These are phyloP conservation scores for Penicillium chermesinum DNA, from an alignment of 495 filamentous ascomycete genomes.

Conservation along the genomic window DNA sequence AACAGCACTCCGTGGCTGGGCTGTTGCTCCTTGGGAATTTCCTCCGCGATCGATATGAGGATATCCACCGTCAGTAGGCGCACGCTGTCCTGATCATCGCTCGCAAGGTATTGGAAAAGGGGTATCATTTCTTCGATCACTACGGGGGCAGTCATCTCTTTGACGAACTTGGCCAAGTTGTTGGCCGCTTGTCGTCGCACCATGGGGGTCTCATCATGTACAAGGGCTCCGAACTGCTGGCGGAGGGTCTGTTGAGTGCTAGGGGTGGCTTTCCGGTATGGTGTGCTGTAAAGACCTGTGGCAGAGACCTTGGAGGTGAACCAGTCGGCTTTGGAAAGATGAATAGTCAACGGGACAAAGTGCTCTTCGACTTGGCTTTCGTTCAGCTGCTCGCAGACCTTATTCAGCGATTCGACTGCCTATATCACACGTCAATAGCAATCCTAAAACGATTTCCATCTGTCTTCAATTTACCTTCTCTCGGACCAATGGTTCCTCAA, in stretches of 20 bases:
- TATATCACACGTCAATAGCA: conserved; percentile 32
- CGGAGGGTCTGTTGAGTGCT: conserved; percentile 83
- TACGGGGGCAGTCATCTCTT: conserved; percentile 83
- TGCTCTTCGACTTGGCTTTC: conserved; percentile 90
- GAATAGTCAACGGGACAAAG: conserved; percentile 89
- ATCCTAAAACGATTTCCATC: conserved; percentile 6
- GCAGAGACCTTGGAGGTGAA: conserved; percentile 99
- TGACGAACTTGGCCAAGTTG: conserved; percentile 95
- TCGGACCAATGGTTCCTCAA: conserved; percentile 93
- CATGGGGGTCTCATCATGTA: conserved; percentile 99
- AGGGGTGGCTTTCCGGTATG: conserved; percentile 81
- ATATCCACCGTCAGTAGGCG: conserved; percentile 94
- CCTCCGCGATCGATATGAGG: conserved; percentile 92
- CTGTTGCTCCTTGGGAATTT: conserved; percentile 96
- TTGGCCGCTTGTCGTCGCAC: conserved; percentile 93
- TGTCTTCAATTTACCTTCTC: conserved; percentile 71
- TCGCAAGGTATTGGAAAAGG: conserved; percentile 91
- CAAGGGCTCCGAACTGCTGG: conserved; percentile 83
- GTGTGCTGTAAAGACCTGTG: conserved; percentile 86
- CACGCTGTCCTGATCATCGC: conserved; percentile 96
- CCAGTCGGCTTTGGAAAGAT: conserved; percentile 98
- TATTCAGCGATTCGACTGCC: conserved; percentile 98
- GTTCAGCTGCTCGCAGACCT: conserved; percentile 89
- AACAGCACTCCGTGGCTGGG: conserved; percentile 89
- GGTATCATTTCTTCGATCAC: conserved; percentile 99